Evolutionary conservation across 305 asterid species (phyloP).

Genomic region (Fraxinus dipetala): DNA sequence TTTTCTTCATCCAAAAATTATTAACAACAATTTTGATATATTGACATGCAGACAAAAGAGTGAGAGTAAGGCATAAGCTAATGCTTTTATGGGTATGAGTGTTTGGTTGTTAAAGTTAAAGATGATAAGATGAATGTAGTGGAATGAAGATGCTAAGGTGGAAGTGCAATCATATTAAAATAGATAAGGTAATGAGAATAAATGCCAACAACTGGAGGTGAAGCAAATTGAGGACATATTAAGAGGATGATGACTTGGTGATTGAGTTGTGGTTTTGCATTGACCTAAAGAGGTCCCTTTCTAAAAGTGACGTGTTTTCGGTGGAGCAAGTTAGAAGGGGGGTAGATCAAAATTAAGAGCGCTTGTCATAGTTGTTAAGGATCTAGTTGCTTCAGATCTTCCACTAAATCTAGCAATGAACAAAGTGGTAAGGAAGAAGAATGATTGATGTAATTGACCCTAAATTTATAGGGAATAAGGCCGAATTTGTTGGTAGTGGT

Average conservation of each 20-base stretch:
- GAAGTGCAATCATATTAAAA: neutral
- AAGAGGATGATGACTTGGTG: neutral
- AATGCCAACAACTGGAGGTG: neutral
- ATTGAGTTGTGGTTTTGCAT: neutral
- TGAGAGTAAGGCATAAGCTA: neutral
- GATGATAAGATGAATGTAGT: neutral
- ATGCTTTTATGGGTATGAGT: neutral
- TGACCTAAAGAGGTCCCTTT: neutral
- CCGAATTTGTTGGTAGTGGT: neutral
- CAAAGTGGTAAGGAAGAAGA: neutral
- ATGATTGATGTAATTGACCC: neutral
- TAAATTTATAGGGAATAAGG: neutral
- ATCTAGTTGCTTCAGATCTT: neutral
- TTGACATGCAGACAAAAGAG: neutral
- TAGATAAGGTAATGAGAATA: neutral
- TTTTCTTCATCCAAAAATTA: neutral
- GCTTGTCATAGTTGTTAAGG: neutral
- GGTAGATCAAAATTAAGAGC: neutral
- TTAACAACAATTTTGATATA: neutral
- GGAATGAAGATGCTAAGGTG: neutral
- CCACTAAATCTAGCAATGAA: neutral
- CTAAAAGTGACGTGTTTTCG: neutral
- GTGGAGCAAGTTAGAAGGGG: neutral
- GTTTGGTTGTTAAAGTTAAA: neutral
- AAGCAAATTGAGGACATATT: neutral